Percentiles rank a stretch among this genome's conserved stretches.
Conservation (phyloP, 1,139 yeast species). For the Suhomyces bolitotheri region DNA sequence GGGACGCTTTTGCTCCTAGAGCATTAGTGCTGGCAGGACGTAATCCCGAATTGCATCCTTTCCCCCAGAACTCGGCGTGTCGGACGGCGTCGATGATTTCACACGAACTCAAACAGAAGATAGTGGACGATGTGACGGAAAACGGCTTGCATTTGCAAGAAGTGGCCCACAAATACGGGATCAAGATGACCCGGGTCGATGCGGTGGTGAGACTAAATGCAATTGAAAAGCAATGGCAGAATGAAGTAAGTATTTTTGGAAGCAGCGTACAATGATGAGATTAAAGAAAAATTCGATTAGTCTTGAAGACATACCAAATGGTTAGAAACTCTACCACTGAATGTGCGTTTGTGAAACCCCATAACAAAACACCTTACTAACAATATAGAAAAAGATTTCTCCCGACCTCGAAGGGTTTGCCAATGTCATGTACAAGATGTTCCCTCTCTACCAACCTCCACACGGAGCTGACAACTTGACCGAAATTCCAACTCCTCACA, state of each 20-base stretch:
- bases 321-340: constrained; percentile 47
- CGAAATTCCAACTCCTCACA: constrained; percentile 92
- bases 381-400: constrained; percentile 45
- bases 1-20: constrained; percentile 15
- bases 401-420: constrained; percentile 59
- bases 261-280: constrained; percentile 44
- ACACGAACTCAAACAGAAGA: constrained; percentile 56
- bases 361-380: constrained; percentile 30
- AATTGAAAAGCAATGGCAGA: constrained; percentile 62
- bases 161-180: constrained; percentile 75
- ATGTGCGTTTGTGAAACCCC: too few species aligned
- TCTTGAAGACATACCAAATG: constrained; percentile 71
- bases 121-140: constrained; percentile 56
- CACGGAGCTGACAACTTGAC: constrained; percentile 66
- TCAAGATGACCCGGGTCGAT: constrained; percentile 82
- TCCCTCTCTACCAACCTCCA: constrained; percentile 64
- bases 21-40: constrained; percentile 19
- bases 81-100: constrained; percentile 65
- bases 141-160: constrained; percentile 64
- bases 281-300: constrained; percentile 63
- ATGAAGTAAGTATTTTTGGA: constrained; percentile 52
- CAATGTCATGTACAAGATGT: constrained; percentile 69
- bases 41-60: constrained; percentile 60
- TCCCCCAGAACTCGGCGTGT: constrained; percentile 72
- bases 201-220: constrained; percentile 71